A percentile compares a stretch with the other conserved stretches of the same genome.
phyloP scores from a whole-genome alignment of 1,139 yeast genomes.

The Tardiomyces blankii region DNA sequence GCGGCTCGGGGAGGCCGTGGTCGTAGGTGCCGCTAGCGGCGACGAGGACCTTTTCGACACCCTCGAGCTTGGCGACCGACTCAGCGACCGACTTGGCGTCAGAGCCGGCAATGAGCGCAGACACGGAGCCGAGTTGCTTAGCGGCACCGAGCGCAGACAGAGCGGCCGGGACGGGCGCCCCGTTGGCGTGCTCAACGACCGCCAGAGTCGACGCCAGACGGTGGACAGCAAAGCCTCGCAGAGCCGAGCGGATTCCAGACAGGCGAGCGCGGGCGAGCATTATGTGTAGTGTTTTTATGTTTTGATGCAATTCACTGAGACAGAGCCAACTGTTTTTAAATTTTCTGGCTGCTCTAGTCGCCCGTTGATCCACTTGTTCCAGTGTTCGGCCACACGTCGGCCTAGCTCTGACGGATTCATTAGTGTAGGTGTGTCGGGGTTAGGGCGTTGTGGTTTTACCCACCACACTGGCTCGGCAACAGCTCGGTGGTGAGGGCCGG shows the following conservation, averaged over 20 bases:
- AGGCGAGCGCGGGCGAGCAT: not conserved
- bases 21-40: constrained; percentile 29
- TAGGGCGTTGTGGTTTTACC: no score
- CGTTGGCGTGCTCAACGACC: constrained; percentile 51
- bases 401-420: no score
- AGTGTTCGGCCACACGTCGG: no score
- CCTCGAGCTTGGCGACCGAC: constrained; percentile 24
- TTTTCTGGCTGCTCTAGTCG: no score
- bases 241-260: not conserved
- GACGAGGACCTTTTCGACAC: constrained; percentile 28
- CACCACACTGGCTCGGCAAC: no score
- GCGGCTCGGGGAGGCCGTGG: constrained; percentile 28
- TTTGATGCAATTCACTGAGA: no score
- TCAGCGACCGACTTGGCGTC: constrained; percentile 25
- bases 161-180: constrained; percentile 52
- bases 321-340: no score
- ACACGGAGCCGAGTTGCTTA: constrained; percentile 26
- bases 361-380: no score
- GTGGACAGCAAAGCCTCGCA: not conserved
- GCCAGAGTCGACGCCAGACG: constrained; percentile 55
- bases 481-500: no score
- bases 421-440: no score
- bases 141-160: constrained; percentile 36
- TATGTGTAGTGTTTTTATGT: no score
- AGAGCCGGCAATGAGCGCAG: constrained; percentile 32